Percentiles rank a stretch among this genome's conserved stretches.
phyloP scores from a whole-genome alignment of 129 eudicot genomes.

The Scalesia atractyloides region DNA sequence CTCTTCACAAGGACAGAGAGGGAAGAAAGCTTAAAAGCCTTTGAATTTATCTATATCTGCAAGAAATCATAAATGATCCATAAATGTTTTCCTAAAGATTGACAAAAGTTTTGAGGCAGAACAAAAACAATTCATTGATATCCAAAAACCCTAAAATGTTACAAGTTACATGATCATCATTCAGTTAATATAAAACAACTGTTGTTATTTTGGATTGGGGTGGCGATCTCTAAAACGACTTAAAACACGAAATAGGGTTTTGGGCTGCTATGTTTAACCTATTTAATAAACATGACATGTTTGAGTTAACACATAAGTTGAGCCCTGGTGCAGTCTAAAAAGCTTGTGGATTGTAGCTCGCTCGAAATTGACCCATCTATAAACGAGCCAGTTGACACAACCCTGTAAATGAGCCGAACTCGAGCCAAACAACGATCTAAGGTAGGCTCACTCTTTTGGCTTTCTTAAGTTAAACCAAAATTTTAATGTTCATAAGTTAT shows the following conservation, averaged over 20 bases:
- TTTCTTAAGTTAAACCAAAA: too few relatives aligned
- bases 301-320: background rate
- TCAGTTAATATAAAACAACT: background rate
- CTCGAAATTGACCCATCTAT: too few relatives aligned
- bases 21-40: constrained; percentile 20
- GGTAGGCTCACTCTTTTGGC: too few relatives aligned
- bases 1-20: constrained; percentile 33
- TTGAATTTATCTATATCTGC: constrained; percentile 2
- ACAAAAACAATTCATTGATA: background rate
- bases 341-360: too few relatives aligned
- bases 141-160: constrained; percentile 6
- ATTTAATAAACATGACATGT: too few relatives aligned
- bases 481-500: too few relatives aligned
- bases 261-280: too few relatives aligned
- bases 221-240: background rate
- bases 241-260: background rate
- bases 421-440: too few relatives aligned
- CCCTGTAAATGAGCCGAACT: too few relatives aligned
- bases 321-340: background rate
- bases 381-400: background rate
- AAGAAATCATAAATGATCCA: background rate
- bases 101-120: background rate
- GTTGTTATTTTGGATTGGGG: background rate
- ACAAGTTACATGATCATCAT: constrained; percentile 9
- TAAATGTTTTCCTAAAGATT: background rate